phyloP scores from a whole-genome alignment of 192 early-diverging fungal genomes.

The Coemansia sp. region DNA sequence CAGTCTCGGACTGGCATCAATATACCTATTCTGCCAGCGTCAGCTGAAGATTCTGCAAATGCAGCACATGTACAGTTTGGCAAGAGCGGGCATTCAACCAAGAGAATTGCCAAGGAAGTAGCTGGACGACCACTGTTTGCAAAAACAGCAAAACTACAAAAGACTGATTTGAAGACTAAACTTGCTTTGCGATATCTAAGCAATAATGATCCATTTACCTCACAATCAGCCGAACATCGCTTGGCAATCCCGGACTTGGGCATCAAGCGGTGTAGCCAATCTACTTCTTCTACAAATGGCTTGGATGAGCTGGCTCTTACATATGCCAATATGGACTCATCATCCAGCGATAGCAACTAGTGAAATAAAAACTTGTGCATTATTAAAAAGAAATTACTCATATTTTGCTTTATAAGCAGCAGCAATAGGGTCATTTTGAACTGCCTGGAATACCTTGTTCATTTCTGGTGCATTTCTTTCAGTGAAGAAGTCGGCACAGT shows the following conservation, averaged over 20 bases:
- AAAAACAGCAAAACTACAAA: neutral
- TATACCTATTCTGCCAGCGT: conserved; percentile 59
- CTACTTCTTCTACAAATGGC: neutral
- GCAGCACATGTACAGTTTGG: conserved; percentile 58
- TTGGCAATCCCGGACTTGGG: conserved; percentile 3
- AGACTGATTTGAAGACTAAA: conserved; percentile 3
- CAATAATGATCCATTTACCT: conserved; percentile 26
- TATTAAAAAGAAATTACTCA: neutral
- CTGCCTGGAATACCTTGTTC: conserved; percentile 2
- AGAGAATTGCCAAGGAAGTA: neutral
- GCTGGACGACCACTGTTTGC: conserved; percentile 12
- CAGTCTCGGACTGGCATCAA: conserved; percentile 60
- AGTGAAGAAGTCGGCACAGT: neutral
- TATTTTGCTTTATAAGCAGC: neutral
- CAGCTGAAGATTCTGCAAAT: conserved; percentile 48
- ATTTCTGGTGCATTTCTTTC: conserved; percentile 1
- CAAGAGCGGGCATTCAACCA: neutral
- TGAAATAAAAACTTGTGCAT: neutral
- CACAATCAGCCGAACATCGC: conserved; percentile 11
- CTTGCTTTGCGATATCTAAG: conserved; percentile 10
- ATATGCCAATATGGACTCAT: conserved; percentile 14
- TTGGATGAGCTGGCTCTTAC: neutral
- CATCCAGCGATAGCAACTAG: conserved; percentile 10
- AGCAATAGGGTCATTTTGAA: neutral
- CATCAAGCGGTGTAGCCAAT: conserved; percentile 1